Conservation (phyloP, 176 grass and related monocot species). For the Rhipidocladum racemiflorum region DNA sequence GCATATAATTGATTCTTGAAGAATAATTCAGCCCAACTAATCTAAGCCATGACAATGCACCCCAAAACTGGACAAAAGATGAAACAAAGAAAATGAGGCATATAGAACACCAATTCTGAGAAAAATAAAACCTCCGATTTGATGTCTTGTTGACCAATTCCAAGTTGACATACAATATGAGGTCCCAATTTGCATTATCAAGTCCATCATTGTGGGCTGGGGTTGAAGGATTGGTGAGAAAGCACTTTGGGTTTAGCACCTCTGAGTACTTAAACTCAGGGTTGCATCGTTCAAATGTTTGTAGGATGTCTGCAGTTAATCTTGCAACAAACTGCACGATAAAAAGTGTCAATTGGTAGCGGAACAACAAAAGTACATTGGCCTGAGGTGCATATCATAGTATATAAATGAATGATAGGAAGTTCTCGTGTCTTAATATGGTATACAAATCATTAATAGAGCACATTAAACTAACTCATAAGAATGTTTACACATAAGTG, state of each 20-base stretch:
- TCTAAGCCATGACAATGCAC: not conserved
- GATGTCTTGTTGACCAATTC: constrained; percentile 69
- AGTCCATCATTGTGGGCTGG: constrained; percentile 77
- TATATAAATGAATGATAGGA: not conserved
- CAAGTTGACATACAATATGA: constrained; percentile 84
- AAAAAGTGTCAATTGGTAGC: constrained; percentile 17
- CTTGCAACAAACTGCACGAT: constrained; percentile 63
- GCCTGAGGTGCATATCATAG: not conserved
- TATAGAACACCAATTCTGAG: not conserved
- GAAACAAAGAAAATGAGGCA: constrained; percentile 13
- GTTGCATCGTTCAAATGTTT: constrained; percentile 69
- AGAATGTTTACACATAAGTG: not conserved
- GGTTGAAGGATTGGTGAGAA: constrained; percentile 76
- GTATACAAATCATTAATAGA: not conserved
- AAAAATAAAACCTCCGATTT: constrained; percentile 69
- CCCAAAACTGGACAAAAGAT: not conserved
- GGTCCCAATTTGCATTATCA: constrained; percentile 94
- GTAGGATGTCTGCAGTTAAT: constrained; percentile 68
- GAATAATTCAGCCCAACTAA: not conserved
- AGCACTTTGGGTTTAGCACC: constrained; percentile 63
- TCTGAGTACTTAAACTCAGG: constrained; percentile 81
- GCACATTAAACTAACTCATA: not conserved
- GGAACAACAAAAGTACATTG: constrained; percentile 1
- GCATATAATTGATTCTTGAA: not conserved
- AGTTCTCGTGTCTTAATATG: not conserved